Evolutionary conservation across 768 basidiomycete species (phyloP), one percentile per base, ranked within the genome.

Genomic region (Termitomyces sp.): DNA sequence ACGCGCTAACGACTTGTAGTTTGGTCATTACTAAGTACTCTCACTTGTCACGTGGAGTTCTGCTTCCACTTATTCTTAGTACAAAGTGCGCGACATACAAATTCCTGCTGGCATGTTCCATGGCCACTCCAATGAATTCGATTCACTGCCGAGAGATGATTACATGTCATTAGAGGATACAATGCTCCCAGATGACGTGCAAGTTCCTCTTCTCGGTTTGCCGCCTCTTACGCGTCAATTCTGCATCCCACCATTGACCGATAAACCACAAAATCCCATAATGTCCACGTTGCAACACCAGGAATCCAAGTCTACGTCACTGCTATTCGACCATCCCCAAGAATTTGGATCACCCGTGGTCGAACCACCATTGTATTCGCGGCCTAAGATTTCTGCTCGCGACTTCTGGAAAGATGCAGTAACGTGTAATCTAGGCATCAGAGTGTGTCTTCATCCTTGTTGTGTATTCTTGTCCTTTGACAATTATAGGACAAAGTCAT

Each of bases 201-300:
- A 46, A 32, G 14, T 26, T 10, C 45, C 52, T 12, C 32, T 57
- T 4, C 44, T 58, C 45, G 35, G 44, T 33, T 43, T 63, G 36
- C 50, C 78, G 9, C 70, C 72, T 6, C 67, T 84, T 45, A 61
- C 69, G 16, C 74, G 80, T 0, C 68, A 59, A 14, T 90, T 91
- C 69, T 84, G 80, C 56, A 74, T 90, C n/a, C 85, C 88, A 10
- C 69, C 63, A n/a, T 70, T 92, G 46, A 72, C 77, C n/a, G 80
- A 90, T 58, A 83, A 80, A 61, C 89, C 90, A 3, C 90, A 91
- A 66, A 85, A 92, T 67, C 90, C 89, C 2, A 89, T 91, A 61
- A 73, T 91, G 69, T 84, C 87, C 44, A 71, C 76, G 18, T 60
- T 89, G 24, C 77, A 75, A 33, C 61, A 66, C 0, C 35, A 56